A percentile compares a stretch with the other conserved stretches of the same genome.
These are phyloP conservation scores for Cyberlindnera saturnus DNA, from an alignment of 805 yeast genomes.

Conservation along the genomic window DNA sequence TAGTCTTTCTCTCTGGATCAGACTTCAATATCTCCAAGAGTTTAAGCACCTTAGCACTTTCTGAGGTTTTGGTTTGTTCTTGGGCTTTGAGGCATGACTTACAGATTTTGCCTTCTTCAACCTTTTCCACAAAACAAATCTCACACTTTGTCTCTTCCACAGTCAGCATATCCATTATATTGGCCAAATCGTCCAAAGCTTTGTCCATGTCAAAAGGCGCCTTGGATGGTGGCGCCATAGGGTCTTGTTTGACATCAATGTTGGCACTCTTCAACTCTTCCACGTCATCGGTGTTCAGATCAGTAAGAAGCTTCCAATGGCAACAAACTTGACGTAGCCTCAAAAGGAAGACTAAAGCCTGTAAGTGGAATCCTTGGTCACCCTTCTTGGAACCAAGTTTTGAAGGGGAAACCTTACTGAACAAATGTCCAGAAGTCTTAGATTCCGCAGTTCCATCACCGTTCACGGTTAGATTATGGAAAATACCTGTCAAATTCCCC, in stretches of 20 bases:
- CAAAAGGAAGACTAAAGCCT: conserved; percentile 26
- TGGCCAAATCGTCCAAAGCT: conserved; percentile 18
- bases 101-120: conserved; percentile 11
- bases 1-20: conserved; percentile 34
- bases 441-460: background rate
- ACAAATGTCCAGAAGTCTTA: conserved; percentile 7
- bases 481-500: conserved; percentile 3
- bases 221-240: conserved; percentile 6
- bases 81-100: conserved; percentile 9
- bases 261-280: conserved; percentile 7
- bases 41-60: conserved; percentile 30
- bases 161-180: conserved; percentile 17
- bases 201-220: conserved; percentile 7
- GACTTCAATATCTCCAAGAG: conserved; percentile 28
- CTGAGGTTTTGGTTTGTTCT: conserved; percentile 11
- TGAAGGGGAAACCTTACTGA: conserved; percentile 4
- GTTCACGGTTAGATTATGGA: background rate
- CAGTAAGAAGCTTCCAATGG: conserved; percentile 24
- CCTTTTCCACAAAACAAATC: conserved; percentile 15
- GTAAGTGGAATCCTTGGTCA: conserved; percentile 17
- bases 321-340: conserved; percentile 34
- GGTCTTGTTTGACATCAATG: background rate
- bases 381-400: conserved; percentile 7
- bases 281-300: conserved; percentile 10
- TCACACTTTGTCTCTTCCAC: conserved; percentile 22